phyloP scores from a whole-genome alignment of 768 basidiomycete species.

The Phlebiopsis gigantea region DNA sequence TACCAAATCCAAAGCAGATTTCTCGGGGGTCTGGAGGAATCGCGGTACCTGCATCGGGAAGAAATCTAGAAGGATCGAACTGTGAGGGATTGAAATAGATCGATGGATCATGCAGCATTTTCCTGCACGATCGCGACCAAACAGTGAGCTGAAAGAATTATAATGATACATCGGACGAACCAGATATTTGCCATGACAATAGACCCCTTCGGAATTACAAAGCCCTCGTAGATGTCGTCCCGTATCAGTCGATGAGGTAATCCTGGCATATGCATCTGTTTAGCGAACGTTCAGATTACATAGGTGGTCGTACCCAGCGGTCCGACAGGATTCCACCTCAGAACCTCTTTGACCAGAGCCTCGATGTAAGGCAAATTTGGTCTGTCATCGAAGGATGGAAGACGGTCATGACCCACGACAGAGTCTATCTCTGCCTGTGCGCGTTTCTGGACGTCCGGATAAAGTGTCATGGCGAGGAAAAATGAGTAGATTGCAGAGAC shows the following conservation, averaged over 20 bases:
- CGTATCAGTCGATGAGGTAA: slow-evolving; percentile 27
- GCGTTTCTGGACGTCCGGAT: slow-evolving; percentile 14
- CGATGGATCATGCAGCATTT: slow-evolving; percentile 26
- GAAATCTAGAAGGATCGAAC: slow-evolving; percentile 31
- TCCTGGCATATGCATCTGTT: slow-evolving; percentile 12
- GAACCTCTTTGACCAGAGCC: slow-evolving; percentile 21
- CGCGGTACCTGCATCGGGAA: slow-evolving; percentile 15
- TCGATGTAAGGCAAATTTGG: slow-evolving; percentile 10
- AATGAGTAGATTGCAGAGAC: slow-evolving; percentile 4
- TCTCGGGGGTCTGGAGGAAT: slow-evolving; percentile 21
- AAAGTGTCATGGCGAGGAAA: slow-evolving; percentile 13
- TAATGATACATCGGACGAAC: too few species aligned
- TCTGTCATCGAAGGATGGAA: slow-evolving; percentile 6
- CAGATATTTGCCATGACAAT: slow-evolving; percentile 31
- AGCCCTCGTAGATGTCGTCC: slow-evolving; percentile 30
- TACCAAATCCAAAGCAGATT: slow-evolving; percentile 27
- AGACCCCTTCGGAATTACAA: slow-evolving; percentile 30
- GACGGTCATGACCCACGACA: slow-evolving; percentile 12
- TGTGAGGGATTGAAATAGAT: slow-evolving; percentile 27
- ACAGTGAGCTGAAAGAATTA: too few species aligned
- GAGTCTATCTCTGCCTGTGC: slow-evolving; percentile 17
- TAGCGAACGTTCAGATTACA: neutral
- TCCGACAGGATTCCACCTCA: slow-evolving; percentile 27
- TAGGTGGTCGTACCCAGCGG: neutral
- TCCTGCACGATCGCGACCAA: too few species aligned